Conservation (phyloP, 768 basidiomycete species). For the Lactifluus piperatus region DNA sequence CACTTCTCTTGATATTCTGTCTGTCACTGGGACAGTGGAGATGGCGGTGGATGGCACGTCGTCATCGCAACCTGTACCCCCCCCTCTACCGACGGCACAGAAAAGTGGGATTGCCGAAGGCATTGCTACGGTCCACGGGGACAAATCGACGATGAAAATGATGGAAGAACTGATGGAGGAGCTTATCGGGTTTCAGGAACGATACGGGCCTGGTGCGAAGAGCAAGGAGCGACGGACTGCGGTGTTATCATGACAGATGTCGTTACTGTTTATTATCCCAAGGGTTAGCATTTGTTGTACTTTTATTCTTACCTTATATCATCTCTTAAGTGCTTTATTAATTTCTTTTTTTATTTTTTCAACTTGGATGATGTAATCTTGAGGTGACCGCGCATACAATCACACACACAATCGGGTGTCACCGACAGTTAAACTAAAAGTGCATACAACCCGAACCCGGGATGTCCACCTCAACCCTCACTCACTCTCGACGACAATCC, state of each 20-base stretch:
- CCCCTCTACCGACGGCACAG: constrained; percentile 20
- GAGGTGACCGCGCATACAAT: too few relatives aligned
- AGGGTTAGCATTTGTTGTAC: constrained; percentile 13
- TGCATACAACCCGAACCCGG: background rate
- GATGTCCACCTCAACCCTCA: constrained; percentile 4
- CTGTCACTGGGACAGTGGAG: constrained; percentile 22
- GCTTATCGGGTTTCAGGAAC: constrained; percentile 80
- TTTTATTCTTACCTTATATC: constrained; percentile 21
- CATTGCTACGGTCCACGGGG: background rate
- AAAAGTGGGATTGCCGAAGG: background rate
- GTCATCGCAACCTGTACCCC: constrained; percentile 17
- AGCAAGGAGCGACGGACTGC: constrained; percentile 30
- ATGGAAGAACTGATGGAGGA: constrained; percentile 93
- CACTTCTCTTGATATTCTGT: constrained; percentile 2
- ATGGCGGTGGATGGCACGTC: constrained; percentile 29
- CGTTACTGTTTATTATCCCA: background rate
- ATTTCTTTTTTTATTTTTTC: background rate
- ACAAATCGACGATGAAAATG: constrained; percentile 54
- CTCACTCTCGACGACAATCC: constrained; percentile 17
- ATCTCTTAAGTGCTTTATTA: constrained; percentile 11
- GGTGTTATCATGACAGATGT: constrained; percentile 23
- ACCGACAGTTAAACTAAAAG: background rate
- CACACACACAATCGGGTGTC: background rate
- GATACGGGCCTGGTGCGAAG: constrained; percentile 57
- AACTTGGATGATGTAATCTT: background rate